These are phyloP conservation scores for Aspergillus udagawae DNA, from an alignment of 2,329 filamentous ascomycete species.

Conservation along the genomic window DNA sequence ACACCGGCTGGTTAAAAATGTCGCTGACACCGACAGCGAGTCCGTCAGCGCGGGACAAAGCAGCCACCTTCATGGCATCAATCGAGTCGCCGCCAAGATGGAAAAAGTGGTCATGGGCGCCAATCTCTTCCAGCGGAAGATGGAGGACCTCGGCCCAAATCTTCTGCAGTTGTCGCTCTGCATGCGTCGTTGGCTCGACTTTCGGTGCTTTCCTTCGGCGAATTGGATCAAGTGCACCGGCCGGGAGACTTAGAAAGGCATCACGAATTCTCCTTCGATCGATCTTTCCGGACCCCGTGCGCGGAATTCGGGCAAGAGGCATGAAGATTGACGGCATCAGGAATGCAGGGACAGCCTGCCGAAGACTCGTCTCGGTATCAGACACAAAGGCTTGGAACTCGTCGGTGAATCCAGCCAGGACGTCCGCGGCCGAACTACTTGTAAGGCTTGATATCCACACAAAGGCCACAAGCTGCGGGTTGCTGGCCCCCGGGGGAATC, in stretches of 20 bases:
- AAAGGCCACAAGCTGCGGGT: neutral
- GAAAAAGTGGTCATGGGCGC: neutral
- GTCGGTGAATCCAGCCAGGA: neutral
- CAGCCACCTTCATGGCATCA: neutral
- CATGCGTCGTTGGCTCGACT: neutral
- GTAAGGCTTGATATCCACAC: neutral
- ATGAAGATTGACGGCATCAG: neutral
- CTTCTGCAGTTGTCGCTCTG: neutral
- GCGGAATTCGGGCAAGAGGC: neutral
- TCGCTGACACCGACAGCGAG: neutral
- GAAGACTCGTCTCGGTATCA: neutral
- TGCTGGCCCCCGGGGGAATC: neutral
- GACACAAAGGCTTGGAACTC: neutral
- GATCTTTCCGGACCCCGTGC: neutral
- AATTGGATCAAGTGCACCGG: neutral
- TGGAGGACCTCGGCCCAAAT: neutral
- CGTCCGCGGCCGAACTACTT: neutral
- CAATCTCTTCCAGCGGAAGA: neutral
- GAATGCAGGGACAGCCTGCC: neutral
- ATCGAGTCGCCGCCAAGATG: neutral
- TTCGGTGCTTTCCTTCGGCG: neutral
- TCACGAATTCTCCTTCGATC: neutral
- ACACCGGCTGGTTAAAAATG: neutral
- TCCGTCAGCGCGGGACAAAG: neutral
- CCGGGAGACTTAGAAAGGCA: neutral